A percentile compares a stretch with the other conserved stretches of the same genome.
Conservation (phyloP, 176 grass and related monocot genomes). For the Canna indica region DNA sequence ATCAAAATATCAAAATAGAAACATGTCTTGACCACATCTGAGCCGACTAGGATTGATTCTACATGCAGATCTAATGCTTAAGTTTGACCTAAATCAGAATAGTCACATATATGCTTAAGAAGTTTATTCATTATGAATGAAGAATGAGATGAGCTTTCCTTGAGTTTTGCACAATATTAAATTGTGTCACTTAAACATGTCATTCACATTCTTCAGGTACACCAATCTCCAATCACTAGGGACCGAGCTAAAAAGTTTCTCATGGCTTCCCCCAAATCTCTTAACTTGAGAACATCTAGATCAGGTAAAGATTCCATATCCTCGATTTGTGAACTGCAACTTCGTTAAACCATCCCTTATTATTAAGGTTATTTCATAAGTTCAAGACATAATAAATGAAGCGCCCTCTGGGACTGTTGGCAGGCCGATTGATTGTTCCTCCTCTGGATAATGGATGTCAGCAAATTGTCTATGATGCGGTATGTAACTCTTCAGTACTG, state of each 20-base stretch:
- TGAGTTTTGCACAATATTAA: not conserved
- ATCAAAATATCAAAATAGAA: too few species aligned
- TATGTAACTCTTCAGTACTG: not conserved
- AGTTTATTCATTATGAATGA: not conserved
- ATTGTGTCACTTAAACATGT: not conserved
- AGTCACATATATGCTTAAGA: too few species aligned
- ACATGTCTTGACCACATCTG: too few species aligned
- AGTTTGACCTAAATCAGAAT: too few species aligned
- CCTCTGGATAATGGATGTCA: slow-evolving; percentile 8
- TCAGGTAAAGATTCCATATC: slow-evolving; percentile 15
- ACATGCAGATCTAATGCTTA: too few species aligned
- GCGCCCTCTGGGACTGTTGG: not conserved
- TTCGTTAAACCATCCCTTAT: not conserved
- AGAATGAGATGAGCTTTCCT: not conserved
- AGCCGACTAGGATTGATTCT: too few species aligned
- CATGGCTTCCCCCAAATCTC: slow-evolving; percentile 8
- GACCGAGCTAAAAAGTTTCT: not conserved
- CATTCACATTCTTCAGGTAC: not conserved
- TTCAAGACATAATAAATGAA: not conserved
- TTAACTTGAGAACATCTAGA: slow-evolving; percentile 23
- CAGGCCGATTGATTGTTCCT: slow-evolving; percentile 21
- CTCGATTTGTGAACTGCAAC: not conserved
- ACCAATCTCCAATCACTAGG: slow-evolving; percentile 13
- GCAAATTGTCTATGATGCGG: slow-evolving; percentile 22
- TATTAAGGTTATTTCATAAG: not conserved